A percentile compares a stretch with the other conserved stretches of the same genome.
These are phyloP conservation scores for Stemphylium lycopersici DNA, from an alignment of 2,329 filamentous ascomycete genomes.

Conservation along the genomic window DNA sequence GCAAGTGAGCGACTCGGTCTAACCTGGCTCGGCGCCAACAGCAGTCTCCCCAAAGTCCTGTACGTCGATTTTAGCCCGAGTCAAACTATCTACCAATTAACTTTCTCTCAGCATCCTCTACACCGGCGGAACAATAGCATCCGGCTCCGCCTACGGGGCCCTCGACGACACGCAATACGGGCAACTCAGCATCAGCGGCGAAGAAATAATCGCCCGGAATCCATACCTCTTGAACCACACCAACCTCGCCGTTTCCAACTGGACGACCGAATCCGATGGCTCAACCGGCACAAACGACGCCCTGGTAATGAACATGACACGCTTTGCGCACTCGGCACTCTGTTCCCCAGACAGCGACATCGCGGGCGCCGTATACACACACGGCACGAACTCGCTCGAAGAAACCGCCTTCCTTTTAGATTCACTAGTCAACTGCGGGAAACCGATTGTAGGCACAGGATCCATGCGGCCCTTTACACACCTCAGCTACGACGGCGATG, in stretches of 20 bases:
- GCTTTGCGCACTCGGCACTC: slow-evolving; percentile 34
- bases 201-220: slow-evolving; percentile 36
- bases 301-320: slow-evolving; percentile 42
- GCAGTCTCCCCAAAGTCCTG: slow-evolving; percentile 33
- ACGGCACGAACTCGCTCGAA: slow-evolving; percentile 39
- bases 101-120: slow-evolving; percentile 23
- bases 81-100: not conserved
- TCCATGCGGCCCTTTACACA: slow-evolving; percentile 37
- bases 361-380: slow-evolving; percentile 35
- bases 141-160: slow-evolving; percentile 36
- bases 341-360: slow-evolving; percentile 39
- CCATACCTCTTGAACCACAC: slow-evolving; percentile 38
- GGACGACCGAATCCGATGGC: slow-evolving; percentile 23
- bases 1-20: slow-evolving; percentile 32
- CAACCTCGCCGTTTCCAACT: slow-evolving; percentile 38
- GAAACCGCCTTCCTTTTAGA: slow-evolving; percentile 40
- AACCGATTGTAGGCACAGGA: slow-evolving; percentile 34
- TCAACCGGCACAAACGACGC: slow-evolving; percentile 38
- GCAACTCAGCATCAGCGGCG: slow-evolving; percentile 27
- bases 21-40: slow-evolving; percentile 30
- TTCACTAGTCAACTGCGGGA: slow-evolving; percentile 34
- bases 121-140: slow-evolving; percentile 37
- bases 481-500: slow-evolving; percentile 33
- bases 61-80: not conserved
- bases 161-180: slow-evolving; percentile 40